Evolutionary conservation across 2,329 filamentous ascomycete species (phyloP).

Genomic region (Cercospora sesami): DNA sequence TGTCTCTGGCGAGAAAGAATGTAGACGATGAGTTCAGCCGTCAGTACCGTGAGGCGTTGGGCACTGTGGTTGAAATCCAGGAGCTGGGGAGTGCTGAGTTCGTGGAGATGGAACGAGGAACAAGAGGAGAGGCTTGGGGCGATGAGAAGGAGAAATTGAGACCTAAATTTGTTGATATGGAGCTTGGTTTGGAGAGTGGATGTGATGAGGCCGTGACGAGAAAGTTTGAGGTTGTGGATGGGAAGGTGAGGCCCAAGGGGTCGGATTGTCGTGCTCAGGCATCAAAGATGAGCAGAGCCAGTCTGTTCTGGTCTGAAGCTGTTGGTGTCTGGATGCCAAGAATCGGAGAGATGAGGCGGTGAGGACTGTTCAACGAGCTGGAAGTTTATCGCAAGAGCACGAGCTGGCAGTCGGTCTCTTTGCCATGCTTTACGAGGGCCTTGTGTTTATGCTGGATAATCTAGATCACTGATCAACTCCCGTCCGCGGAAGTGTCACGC

Average conservation of each 20-base stretch:
- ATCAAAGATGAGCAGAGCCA: conserved; percentile 23
- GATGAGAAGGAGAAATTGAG: neutral
- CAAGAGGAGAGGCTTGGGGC: conserved; percentile 25
- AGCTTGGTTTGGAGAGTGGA: conserved; percentile 1
- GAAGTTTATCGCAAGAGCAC: neutral
- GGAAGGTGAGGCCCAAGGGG: conserved; percentile 19
- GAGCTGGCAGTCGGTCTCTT: neutral
- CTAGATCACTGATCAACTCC: neutral
- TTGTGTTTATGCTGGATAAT: neutral
- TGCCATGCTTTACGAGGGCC: neutral
- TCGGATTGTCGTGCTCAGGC: conserved; percentile 8
- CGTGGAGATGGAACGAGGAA: conserved; percentile 29
- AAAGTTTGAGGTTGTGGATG: conserved; percentile 4
- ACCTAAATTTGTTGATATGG: neutral
- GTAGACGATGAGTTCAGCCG: conserved; percentile 31
- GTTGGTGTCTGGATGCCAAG: conserved; percentile 33
- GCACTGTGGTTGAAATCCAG: conserved; percentile 32
- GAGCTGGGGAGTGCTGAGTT: conserved; percentile 32
- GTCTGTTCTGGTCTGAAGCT: conserved; percentile 33
- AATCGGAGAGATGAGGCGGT: conserved; percentile 6
- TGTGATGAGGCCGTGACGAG: conserved; percentile 5
- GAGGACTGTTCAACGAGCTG: neutral
- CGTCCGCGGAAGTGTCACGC: neutral
- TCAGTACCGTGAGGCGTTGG: conserved; percentile 29
- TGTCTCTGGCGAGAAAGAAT: conserved; percentile 31